phyloP scores from a whole-genome alignment of 768 basidiomycete species.

The Amanita phalloides region DNA sequence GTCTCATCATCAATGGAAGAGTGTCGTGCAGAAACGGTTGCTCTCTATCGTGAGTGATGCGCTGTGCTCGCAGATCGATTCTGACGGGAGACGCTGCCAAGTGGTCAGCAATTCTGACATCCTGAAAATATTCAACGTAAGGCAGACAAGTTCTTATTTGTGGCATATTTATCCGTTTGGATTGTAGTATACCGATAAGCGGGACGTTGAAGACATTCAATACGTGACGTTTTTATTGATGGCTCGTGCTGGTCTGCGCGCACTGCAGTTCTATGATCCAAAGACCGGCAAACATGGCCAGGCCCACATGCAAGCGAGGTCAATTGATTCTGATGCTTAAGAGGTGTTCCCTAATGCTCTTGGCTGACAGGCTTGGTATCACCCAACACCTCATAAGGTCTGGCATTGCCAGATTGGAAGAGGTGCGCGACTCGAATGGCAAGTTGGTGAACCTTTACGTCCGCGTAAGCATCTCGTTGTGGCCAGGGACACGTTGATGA shows the following conservation, averaged over 20 bases:
- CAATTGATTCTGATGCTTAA: conserved; percentile 12
- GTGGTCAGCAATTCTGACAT: conserved; percentile 71
- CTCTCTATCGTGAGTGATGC: conserved; percentile 53
- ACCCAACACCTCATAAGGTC: conserved; percentile 66
- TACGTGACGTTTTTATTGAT: conserved; percentile 76
- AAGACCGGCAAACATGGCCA: conserved; percentile 75
- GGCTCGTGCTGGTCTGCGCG: conserved; percentile 76
- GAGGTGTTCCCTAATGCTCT: conserved; percentile 3
- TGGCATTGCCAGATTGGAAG: conserved; percentile 62
- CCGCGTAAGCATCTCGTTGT: conserved; percentile 31
- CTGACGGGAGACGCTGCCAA: conserved; percentile 15
- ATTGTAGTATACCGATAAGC: conserved; percentile 48
- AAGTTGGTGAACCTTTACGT: conserved; percentile 59
- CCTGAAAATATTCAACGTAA: conserved; percentile 69
- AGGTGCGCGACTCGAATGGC: conserved; percentile 46
- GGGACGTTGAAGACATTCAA: conserved; percentile 70
- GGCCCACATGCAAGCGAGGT: conserved; percentile 89
- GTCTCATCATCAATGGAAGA: conserved; percentile 90
- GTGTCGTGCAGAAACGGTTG: conserved; percentile 85
- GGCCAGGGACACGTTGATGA: background rate
- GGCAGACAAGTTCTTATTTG: conserved; percentile 11
- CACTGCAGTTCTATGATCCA: conserved; percentile 78
- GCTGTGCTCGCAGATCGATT: background rate
- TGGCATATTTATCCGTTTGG: background rate
- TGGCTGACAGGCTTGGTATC: conserved; percentile 55